These are phyloP conservation scores for Rhodosporidiobolus sp. DNA, from an alignment of 768 basidiomycete species.

Conservation along the genomic window DNA sequence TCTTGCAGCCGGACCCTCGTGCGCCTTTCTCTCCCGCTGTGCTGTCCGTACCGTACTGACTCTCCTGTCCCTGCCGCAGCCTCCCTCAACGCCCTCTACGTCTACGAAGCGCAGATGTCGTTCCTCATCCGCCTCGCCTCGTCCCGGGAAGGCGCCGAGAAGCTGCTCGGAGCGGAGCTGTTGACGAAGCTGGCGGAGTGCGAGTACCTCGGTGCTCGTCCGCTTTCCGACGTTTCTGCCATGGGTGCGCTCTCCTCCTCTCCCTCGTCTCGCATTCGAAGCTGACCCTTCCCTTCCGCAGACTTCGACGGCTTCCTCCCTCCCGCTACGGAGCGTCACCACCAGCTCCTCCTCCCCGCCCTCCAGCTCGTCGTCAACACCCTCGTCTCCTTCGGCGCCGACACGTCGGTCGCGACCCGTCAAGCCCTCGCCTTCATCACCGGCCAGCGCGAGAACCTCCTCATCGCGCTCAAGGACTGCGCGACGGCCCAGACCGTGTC, in stretches of 20 bases:
- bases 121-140: constrained; percentile 80
- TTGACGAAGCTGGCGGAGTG: constrained; percentile 73
- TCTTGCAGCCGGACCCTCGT: constrained; percentile 89
- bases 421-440: constrained; percentile 79
- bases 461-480: constrained; percentile 76
- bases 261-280: too few relatives aligned
- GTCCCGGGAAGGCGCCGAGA: constrained; percentile 76
- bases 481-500: constrained; percentile 61
- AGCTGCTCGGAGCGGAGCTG: constrained; percentile 71
- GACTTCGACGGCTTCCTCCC: constrained; percentile 85
- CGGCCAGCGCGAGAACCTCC: constrained; percentile 76
- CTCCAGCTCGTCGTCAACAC: constrained; percentile 75
- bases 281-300: constrained; percentile 46
- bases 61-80: constrained; percentile 54
- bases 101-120: constrained; percentile 93
- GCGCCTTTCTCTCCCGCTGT: constrained; percentile 40
- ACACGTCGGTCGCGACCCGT: constrained; percentile 60
- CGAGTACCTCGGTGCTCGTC: constrained; percentile 80
- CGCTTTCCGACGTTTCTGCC: constrained; percentile 75
- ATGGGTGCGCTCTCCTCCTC: constrained; percentile 62
- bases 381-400: constrained; percentile 49
- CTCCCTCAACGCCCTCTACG: constrained; percentile 83
- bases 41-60: not conserved
- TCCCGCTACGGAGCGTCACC: constrained; percentile 80
- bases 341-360: constrained; percentile 82